These are phyloP conservation scores for Parietichytrium sp. DNA, from an alignment of 108 stramenopile genomes.

Conservation along the genomic window DNA sequence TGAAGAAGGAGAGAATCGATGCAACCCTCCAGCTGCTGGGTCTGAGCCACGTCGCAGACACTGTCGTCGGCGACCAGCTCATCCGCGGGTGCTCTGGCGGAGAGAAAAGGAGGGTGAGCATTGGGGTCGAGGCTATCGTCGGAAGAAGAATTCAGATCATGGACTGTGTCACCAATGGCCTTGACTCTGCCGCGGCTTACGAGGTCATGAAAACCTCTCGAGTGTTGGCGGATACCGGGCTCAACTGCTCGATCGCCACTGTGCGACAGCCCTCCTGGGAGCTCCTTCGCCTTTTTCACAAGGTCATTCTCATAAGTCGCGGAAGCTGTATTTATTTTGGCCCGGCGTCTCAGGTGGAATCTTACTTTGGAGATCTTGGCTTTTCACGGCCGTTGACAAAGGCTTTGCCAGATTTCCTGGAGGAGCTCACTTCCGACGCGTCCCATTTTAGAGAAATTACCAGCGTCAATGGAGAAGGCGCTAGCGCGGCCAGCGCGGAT, in stretches of 20 bases:
- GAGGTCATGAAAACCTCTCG: constrained; percentile 70
- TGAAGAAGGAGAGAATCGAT: constrained; percentile 65
- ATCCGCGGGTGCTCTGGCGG: constrained; percentile 82
- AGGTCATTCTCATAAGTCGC: constrained; percentile 73
- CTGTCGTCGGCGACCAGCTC: constrained; percentile 61
- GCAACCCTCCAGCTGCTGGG: constrained; percentile 72
- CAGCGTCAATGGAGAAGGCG: background rate
- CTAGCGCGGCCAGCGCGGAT: too few species aligned
- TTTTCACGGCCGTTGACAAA: constrained; percentile 68
- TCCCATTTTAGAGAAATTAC: background rate
- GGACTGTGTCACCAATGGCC: constrained; percentile 70
- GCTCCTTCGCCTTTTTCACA: constrained; percentile 83
- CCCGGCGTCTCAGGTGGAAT: constrained; percentile 62
- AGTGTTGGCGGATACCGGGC: constrained; percentile 57
- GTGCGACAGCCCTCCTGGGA: constrained; percentile 85
- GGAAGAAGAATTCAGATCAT: constrained; percentile 55
- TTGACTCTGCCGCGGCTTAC: constrained; percentile 73
- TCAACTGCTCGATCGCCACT: constrained; percentile 64
- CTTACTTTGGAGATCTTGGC: constrained; percentile 66
- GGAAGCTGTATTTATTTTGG: constrained; percentile 80
- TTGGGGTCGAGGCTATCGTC: constrained; percentile 45
- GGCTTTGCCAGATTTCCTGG: constrained; percentile 72
- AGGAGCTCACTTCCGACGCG: constrained; percentile 47
- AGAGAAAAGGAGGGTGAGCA: constrained; percentile 78
- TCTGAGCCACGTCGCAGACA: constrained; percentile 50